These are phyloP conservation scores for Cystobasidium onofrii DNA, from an alignment of 768 basidiomycete species.

Conservation along the genomic window DNA sequence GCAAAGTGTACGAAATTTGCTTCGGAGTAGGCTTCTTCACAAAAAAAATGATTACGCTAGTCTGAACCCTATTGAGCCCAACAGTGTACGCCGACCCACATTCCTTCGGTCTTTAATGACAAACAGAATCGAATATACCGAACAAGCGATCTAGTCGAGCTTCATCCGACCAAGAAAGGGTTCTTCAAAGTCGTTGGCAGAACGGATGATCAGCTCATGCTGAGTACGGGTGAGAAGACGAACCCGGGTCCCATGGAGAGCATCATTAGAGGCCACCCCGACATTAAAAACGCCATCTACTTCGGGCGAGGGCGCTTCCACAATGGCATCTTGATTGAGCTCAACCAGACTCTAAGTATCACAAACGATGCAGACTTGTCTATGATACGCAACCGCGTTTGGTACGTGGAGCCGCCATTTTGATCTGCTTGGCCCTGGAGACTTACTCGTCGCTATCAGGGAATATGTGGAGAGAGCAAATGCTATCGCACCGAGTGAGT, in stretches of 20 bases:
- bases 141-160: constrained; percentile 45
- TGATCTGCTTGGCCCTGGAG: too few species aligned
- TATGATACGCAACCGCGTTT: neutral
- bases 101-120: constrained; percentile 24
- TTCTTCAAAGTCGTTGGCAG: constrained; percentile 48
- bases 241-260: constrained; percentile 46
- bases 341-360: constrained; percentile 35
- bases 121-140: neutral
- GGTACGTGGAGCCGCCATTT: too few species aligned
- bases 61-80: neutral
- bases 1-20: constrained; percentile 13
- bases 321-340: constrained; percentile 48
- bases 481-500: constrained; percentile 1
- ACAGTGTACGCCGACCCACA: neutral
- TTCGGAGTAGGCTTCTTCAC: neutral
- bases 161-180: constrained; percentile 44
- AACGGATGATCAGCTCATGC: constrained; percentile 49
- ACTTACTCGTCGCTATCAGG: neutral
- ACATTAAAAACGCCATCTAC: constrained; percentile 47
- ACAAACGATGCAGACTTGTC: constrained; percentile 29
- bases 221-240: constrained; percentile 51
- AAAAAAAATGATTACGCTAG: too few species aligned
- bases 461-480: neutral
- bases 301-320: constrained; percentile 47
- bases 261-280: constrained; percentile 46